A percentile compares a stretch with the other conserved stretches of the same genome.
Conservation (phyloP, 352 stramenopile species). For the Pythium dissimile region DNA sequence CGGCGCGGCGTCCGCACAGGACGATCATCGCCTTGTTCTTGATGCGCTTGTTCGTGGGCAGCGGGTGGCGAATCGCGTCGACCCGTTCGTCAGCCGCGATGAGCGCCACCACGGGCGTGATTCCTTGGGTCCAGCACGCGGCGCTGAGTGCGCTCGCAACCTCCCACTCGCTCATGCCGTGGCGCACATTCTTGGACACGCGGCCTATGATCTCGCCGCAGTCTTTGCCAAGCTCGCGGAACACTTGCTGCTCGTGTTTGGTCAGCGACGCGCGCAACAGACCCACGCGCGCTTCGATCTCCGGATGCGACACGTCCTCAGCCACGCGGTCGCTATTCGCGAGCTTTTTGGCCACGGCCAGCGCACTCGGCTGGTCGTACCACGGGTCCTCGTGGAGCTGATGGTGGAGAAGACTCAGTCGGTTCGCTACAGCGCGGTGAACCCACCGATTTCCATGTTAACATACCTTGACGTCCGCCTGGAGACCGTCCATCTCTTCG, state of each 20-base stretch:
- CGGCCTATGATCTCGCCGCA: conserved; percentile 62
- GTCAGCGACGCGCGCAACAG: conserved; percentile 45
- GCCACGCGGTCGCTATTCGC: conserved; percentile 36
- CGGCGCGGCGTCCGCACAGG: conserved; percentile 61
- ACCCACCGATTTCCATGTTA: neutral
- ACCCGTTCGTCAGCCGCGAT: conserved; percentile 64
- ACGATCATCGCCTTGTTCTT: conserved; percentile 78
- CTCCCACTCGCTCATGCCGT: conserved; percentile 53
- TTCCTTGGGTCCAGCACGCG: conserved; percentile 34
- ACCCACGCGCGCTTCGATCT: conserved; percentile 30
- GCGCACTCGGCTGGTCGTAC: conserved; percentile 32
- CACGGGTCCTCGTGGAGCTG: conserved; percentile 52
- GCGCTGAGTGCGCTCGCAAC: conserved; percentile 40
- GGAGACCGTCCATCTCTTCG: conserved; percentile 58
- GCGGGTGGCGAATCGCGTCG: conserved; percentile 60
- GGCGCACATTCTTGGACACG: conserved; percentile 38
- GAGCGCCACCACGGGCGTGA: conserved; percentile 57
- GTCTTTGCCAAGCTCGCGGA: conserved; percentile 48
- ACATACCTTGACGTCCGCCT: conserved; percentile 28
- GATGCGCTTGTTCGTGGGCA: conserved; percentile 64
- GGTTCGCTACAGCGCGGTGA: neutral
- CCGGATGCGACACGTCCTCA: conserved; percentile 26
- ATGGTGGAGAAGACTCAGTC: neutral
- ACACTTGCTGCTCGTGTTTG: conserved; percentile 49
- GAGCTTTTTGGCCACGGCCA: conserved; percentile 31